phyloP scores from a whole-genome alignment of 163 green algal genomes.

The Chloromonas sp. region DNA sequence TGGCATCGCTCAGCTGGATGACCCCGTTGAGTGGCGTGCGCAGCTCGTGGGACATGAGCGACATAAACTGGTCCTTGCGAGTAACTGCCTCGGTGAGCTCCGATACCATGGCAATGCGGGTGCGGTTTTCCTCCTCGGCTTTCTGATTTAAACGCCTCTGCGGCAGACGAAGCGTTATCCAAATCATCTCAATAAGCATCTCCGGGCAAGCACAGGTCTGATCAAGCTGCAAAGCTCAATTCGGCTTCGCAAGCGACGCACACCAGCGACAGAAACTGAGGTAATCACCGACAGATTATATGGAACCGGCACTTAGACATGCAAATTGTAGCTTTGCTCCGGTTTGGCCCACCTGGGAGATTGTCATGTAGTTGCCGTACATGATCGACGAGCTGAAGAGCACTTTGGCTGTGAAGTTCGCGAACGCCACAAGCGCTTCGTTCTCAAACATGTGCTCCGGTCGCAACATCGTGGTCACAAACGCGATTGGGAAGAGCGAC shows the following conservation, averaged over 20 bases:
- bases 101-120: slow-evolving; percentile 8
- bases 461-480: background rate
- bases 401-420: slow-evolving; percentile 35
- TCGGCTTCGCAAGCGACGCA: too few relatives aligned
- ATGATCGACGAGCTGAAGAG: slow-evolving; percentile 33
- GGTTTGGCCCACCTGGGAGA: too few relatives aligned
- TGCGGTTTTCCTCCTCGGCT: background rate
- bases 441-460: background rate
- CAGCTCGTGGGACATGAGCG: slow-evolving; percentile 45
- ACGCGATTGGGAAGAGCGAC: slow-evolving; percentile 27
- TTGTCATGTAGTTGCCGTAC: slow-evolving; percentile 16
- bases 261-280: too few relatives aligned
- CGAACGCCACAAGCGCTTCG: slow-evolving; percentile 17
- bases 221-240: too few relatives aligned
- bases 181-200: too few relatives aligned
- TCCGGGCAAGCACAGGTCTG: too few relatives aligned
- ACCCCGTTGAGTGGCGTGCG: slow-evolving; percentile 51
- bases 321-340: too few relatives aligned
- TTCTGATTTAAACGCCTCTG: slow-evolving; percentile 7
- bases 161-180: background rate
- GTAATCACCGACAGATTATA: too few relatives aligned
- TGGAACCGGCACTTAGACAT: too few relatives aligned
- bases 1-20: slow-evolving; percentile 31
- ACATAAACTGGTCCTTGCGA: slow-evolving; percentile 40
- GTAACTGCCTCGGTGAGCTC: slow-evolving; percentile 3